Percentiles rank a stretch among this genome's conserved stretches.
Evolutionary conservation across 1,139 yeast genomes (phyloP).

Genomic region (Candida sanyaensis): DNA sequence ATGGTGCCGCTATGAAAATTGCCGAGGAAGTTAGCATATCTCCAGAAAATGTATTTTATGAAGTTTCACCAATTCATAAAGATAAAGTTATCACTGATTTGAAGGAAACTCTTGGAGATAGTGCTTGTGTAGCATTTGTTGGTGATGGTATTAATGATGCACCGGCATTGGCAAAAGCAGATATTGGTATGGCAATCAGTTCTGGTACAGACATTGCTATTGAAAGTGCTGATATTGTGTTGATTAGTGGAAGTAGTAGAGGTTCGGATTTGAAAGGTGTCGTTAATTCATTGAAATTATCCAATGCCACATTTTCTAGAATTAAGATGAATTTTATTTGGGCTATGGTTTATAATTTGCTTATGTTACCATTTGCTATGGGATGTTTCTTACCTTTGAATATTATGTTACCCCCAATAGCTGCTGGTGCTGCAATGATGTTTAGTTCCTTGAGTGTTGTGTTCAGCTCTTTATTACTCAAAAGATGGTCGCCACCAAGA

Average conservation of each 20-base stretch:
- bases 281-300: conserved; percentile 70
- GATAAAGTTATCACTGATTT: conserved; percentile 64
- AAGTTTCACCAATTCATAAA: conserved; percentile 76
- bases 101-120: conserved; percentile 43
- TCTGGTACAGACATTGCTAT: conserved; percentile 96
- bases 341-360: conserved; percentile 81
- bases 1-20: conserved; percentile 60
- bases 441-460: conserved; percentile 89
- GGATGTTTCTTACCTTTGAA: conserved; percentile 83
- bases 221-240: conserved; percentile 92
- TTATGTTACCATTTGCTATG: conserved; percentile 97
- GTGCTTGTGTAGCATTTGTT: conserved; percentile 70
- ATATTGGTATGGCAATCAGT: conserved; percentile 87
- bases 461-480: conserved; percentile 70
- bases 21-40: conserved; percentile 73
- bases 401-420: conserved; percentile 78
- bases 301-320: conserved; percentile 67
- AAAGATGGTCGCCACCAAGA: conserved; percentile 56
- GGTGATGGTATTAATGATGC: conserved; percentile 99
- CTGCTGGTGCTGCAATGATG: conserved; percentile 95
- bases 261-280: conserved; percentile 62
- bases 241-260: conserved; percentile 35
- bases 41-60: conserved; percentile 66
- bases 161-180: conserved; percentile 88
- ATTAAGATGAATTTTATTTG: conserved; percentile 82